Percentiles rank a stretch among this genome's conserved stretches.
phyloP scores from a whole-genome alignment of 257 asterid species.

The Thymus mandschuricus region DNA sequence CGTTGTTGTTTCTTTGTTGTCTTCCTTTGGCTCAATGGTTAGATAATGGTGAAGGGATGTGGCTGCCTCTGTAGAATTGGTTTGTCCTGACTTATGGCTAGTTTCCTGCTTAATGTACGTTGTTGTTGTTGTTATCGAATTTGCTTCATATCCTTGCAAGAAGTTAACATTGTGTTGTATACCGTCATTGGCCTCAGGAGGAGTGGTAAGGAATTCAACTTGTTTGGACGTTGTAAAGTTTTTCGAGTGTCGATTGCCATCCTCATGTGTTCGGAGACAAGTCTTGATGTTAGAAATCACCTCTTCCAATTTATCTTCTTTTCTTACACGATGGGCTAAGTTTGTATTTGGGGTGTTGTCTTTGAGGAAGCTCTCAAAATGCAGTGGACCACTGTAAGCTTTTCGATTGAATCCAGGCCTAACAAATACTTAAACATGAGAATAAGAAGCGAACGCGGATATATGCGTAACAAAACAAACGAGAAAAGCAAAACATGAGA shows the following conservation, averaged over 20 bases:
- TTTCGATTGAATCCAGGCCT: conserved; percentile 51
- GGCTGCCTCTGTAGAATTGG: conserved; percentile 5
- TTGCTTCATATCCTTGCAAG: background rate
- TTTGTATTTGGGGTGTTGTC: conserved; percentile 33
- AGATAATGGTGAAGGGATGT: background rate
- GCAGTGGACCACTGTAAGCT: conserved; percentile 29
- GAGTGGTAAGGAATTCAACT: background rate
- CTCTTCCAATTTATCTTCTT: conserved; percentile 30
- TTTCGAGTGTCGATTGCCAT: background rate
- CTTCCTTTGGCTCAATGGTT: conserved; percentile 24
- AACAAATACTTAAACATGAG: background rate
- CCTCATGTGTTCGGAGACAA: conserved; percentile 22
- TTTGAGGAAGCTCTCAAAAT: conserved; percentile 20
- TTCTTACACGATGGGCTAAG: background rate
- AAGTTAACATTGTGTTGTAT: background rate
- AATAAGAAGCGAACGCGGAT: no score
- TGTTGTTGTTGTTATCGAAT: background rate
- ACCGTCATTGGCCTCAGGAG: no score
- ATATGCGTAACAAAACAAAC: no score
- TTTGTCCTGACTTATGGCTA: background rate
- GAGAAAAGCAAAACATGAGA: background rate
- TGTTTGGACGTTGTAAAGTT: conserved; percentile 16
- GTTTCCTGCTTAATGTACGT: conserved; percentile 25
- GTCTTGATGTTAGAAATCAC: conserved; percentile 14
- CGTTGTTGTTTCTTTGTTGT: background rate